Evolutionary conservation across 257 asterid species (phyloP).

Genomic region (Solanum piurae): DNA sequence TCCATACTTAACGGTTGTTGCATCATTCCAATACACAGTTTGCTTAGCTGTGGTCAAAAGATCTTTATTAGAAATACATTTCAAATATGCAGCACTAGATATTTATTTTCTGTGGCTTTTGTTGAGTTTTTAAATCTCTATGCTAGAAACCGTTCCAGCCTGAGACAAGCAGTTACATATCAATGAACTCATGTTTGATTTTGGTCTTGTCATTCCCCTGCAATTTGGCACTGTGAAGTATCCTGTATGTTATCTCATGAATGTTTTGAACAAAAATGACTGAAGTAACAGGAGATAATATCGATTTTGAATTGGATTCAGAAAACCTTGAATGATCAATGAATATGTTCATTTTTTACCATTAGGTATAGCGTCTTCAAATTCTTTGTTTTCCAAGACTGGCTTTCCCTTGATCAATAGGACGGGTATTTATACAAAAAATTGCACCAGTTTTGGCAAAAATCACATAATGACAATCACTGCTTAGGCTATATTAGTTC

Average conservation of each 20-base stretch:
- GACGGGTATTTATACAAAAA: not conserved
- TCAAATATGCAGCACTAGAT: not conserved
- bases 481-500: not conserved
- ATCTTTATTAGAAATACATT: not conserved
- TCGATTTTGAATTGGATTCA: not conserved
- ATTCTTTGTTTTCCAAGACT: not conserved
- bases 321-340: not conserved
- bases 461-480: not conserved
- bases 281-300: not conserved
- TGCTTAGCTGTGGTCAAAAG: not conserved
- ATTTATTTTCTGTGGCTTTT: not conserved
- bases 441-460: not conserved
- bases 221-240: not conserved
- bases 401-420: not conserved
- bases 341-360: not conserved
- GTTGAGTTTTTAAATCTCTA: not conserved
- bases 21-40: not conserved
- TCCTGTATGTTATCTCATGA: not conserved
- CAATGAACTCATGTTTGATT: not conserved
- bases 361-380: not conserved
- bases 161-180: not conserved
- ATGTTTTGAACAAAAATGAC: not conserved
- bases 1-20: slow-evolving; percentile 53
- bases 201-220: not conserved
- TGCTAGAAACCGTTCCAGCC: not conserved